These are phyloP conservation scores for Penicillium antarcticum DNA, from an alignment of 495 filamentous ascomycete genomes.

Conservation along the genomic window DNA sequence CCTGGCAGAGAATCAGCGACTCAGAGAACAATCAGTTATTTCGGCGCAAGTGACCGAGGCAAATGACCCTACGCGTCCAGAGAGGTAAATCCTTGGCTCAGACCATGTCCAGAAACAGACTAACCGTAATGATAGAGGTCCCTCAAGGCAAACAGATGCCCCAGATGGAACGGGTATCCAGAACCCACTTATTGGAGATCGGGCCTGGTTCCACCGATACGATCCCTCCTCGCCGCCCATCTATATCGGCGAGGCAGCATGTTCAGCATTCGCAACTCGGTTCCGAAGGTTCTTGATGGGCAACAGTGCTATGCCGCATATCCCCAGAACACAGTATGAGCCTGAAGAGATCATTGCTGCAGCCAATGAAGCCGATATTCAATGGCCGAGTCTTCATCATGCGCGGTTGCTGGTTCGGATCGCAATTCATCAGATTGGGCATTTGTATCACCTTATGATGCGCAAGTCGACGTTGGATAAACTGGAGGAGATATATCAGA, in stretches of 20 bases:
- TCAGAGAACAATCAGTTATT: constrained; percentile 35
- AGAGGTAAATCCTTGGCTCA: constrained; percentile 8
- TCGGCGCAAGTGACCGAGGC: constrained; percentile 31
- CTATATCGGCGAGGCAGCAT: constrained; percentile 44
- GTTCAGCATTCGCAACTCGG: constrained; percentile 45
- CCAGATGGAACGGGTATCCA: constrained; percentile 34
- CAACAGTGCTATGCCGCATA: constrained; percentile 35
- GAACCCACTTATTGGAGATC: constrained; percentile 40
- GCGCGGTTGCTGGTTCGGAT: constrained; percentile 40
- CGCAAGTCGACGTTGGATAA: constrained; percentile 41
- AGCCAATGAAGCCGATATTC: constrained; percentile 28
- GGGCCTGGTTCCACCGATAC: constrained; percentile 44
- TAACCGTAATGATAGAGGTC: constrained; percentile 10
- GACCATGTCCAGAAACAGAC: not conserved
- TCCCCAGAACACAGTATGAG: constrained; percentile 41
- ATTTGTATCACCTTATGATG: constrained; percentile 41
- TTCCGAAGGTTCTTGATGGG: constrained; percentile 42
- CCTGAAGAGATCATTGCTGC: constrained; percentile 33
- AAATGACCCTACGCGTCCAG: constrained; percentile 10
- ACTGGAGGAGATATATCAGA: constrained; percentile 42
- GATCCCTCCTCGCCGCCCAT: constrained; percentile 43
- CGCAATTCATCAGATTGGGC: constrained; percentile 38
- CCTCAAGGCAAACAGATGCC: constrained; percentile 20
- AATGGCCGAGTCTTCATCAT: constrained; percentile 41
- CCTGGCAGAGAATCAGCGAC: constrained; percentile 34